Percentiles rank a stretch among this genome's conserved stretches.
Conservation (phyloP, 176 grass and related monocot species). For the Elaeis guineensis region DNA sequence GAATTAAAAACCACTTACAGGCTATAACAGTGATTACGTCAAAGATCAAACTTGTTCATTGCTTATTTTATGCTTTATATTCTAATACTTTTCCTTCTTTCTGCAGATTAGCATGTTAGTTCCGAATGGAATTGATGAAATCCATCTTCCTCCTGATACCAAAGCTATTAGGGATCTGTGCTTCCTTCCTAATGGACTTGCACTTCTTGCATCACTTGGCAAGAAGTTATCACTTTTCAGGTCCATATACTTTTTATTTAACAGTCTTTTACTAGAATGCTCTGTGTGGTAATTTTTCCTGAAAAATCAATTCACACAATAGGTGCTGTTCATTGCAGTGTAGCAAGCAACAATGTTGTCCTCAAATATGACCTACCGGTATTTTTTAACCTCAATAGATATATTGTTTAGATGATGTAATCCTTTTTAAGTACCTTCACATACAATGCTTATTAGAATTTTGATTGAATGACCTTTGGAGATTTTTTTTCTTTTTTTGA, state of each 20-base stretch:
- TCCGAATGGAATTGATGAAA: slow-evolving; percentile 35
- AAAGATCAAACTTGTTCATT: slow-evolving; percentile 1
- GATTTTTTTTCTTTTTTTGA: too few species aligned
- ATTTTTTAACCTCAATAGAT: too few species aligned
- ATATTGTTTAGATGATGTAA: too few species aligned
- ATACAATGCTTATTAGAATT: too few species aligned
- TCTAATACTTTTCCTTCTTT: slow-evolving; percentile 13
- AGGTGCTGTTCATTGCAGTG: slow-evolving; percentile 42
- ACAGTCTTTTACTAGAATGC: neutral
- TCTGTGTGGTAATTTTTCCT: neutral
- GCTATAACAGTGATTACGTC: too few species aligned
- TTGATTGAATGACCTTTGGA: too few species aligned
- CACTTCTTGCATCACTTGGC: slow-evolving; percentile 73
- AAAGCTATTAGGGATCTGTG: slow-evolving; percentile 76
- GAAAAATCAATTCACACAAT: slow-evolving; percentile 10
- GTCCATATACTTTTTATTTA: slow-evolving; percentile 26
- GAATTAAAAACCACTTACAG: neutral
- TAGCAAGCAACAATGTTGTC: slow-evolving; percentile 53
- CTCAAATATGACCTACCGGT: slow-evolving; percentile 81
- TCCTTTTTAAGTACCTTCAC: too few species aligned
- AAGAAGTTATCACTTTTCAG: slow-evolving; percentile 69
- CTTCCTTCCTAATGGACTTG: slow-evolving; percentile 43
- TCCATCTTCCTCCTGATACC: slow-evolving; percentile 57
- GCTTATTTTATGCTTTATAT: slow-evolving; percentile 20
- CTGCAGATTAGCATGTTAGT: slow-evolving; percentile 66